phyloP scores from a whole-genome alignment of 495 filamentous ascomycete species.

The Tuber aestivum region DNA sequence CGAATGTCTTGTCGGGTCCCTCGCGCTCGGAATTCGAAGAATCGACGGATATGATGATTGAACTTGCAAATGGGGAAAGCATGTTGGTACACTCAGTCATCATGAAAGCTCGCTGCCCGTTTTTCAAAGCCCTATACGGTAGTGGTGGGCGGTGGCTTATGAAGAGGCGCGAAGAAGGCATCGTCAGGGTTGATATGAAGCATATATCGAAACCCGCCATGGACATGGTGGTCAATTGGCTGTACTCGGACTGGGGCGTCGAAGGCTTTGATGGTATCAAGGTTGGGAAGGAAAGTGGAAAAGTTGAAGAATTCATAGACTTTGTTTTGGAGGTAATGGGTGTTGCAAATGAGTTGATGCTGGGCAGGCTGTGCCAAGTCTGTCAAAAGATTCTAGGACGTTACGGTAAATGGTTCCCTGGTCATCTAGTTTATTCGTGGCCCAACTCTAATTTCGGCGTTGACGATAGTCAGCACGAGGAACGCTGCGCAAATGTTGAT shows the following conservation, averaged over 20 bases:
- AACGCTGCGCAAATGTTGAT: slow-evolving; percentile 83
- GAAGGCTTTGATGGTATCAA: slow-evolving; percentile 75
- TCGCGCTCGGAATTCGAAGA: slow-evolving; percentile 55
- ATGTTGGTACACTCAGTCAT: slow-evolving; percentile 68
- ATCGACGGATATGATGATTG: slow-evolving; percentile 66
- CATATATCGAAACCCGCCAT: slow-evolving; percentile 70
- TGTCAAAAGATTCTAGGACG: slow-evolving; percentile 84
- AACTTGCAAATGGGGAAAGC: slow-evolving; percentile 63
- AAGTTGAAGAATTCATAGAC: slow-evolving; percentile 77
- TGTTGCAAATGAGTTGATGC: slow-evolving; percentile 88
- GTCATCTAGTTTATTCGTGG: background rate
- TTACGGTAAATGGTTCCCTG: slow-evolving; percentile 55
- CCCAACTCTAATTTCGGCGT: slow-evolving; percentile 20
- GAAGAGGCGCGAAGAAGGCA: slow-evolving; percentile 55
- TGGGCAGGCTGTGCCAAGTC: slow-evolving; percentile 80
- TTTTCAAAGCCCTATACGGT: slow-evolving; percentile 82
- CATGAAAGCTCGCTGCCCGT: slow-evolving; percentile 78
- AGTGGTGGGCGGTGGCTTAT: slow-evolving; percentile 82
- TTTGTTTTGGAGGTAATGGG: slow-evolving; percentile 86
- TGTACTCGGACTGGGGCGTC: slow-evolving; percentile 77
- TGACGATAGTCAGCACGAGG: slow-evolving; percentile 61
- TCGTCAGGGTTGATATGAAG: slow-evolving; percentile 69
- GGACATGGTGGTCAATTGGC: slow-evolving; percentile 66
- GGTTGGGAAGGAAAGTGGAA: slow-evolving; percentile 58
- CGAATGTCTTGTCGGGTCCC: slow-evolving; percentile 56